phyloP scores from a whole-genome alignment of 2,329 filamentous ascomycete genomes.

The Albifimbria verrucaria region DNA sequence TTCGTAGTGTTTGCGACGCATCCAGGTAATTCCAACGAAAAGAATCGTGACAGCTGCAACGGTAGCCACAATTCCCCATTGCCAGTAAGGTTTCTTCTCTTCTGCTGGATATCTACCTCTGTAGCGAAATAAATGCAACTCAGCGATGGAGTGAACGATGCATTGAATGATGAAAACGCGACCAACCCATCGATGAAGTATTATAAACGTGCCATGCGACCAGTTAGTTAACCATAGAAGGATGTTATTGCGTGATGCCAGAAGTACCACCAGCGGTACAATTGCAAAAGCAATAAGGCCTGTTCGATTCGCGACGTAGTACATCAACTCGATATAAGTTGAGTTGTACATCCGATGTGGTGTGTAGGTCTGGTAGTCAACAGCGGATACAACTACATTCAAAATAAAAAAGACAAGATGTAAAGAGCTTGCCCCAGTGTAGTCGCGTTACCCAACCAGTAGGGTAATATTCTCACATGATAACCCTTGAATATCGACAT shows the following conservation, averaged over 20 bases:
- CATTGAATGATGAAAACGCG: conserved; percentile 35
- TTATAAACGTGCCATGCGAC: conserved; percentile 41
- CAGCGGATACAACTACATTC: conserved; percentile 28
- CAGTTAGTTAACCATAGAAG: conserved; percentile 43
- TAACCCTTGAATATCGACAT: background rate
- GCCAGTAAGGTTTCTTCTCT: conserved; percentile 29
- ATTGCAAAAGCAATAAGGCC: conserved; percentile 35
- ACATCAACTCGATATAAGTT: conserved; percentile 19
- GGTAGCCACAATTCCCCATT: conserved; percentile 38
- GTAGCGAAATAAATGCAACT: conserved; percentile 26
- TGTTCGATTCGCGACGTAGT: conserved; percentile 32
- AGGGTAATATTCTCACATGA: background rate
- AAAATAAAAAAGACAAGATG: conserved; percentile 10
- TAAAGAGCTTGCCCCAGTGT: conserved; percentile 1
- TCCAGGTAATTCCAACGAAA: conserved; percentile 22
- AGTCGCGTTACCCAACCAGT: background rate
- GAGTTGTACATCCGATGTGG: conserved; percentile 25
- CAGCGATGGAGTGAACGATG: conserved; percentile 20
- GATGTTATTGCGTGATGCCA: conserved; percentile 40
- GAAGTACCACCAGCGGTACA: conserved; percentile 36
- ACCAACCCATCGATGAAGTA: conserved; percentile 48
- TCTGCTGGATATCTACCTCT: conserved; percentile 23
- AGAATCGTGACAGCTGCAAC: conserved; percentile 22
- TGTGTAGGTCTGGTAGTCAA: conserved; percentile 17
- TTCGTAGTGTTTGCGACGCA: conserved; percentile 34